Evolutionary conservation across 768 basidiomycete genomes (phyloP).

Genomic region (Sporobolomyces pararoseus): DNA sequence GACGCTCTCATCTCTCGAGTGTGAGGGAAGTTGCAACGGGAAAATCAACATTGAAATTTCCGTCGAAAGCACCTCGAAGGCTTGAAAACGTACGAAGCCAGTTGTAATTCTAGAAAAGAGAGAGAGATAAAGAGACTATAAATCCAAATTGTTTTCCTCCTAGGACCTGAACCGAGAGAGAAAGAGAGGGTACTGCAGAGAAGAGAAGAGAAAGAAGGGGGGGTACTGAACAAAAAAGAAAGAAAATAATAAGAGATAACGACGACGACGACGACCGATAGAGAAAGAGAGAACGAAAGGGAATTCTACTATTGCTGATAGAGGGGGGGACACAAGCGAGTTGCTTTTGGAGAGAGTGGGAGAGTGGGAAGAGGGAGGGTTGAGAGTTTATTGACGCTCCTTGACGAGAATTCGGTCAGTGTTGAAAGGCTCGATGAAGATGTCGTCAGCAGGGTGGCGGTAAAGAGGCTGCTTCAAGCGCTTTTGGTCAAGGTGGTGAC

Average conservation of each 20-base stretch:
- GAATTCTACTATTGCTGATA: background rate
- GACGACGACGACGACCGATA: background rate
- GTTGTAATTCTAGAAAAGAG: background rate
- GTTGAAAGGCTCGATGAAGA: slow-evolving; percentile 32
- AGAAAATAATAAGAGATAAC: background rate
- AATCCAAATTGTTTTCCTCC: too few species aligned
- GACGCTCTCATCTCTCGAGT: too few species aligned
- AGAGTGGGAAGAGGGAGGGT: background rate
- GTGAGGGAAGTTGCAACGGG: too few species aligned
- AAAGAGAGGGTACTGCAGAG: background rate
- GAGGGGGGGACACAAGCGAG: too few species aligned
- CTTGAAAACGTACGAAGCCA: too few species aligned
- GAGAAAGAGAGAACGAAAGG: background rate
- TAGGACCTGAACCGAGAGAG: too few species aligned
- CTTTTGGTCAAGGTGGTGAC: slow-evolving; percentile 70
- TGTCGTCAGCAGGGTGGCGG: slow-evolving; percentile 52
- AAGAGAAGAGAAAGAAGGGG: background rate
- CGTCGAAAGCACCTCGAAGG: too few species aligned
- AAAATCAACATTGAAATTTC: too few species aligned
- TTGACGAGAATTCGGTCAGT: slow-evolving; percentile 31
- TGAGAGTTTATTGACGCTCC: slow-evolving; percentile 25
- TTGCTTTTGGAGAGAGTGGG: background rate
- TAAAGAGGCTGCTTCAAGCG: slow-evolving; percentile 57
- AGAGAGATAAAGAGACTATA: background rate
- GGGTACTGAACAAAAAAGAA: background rate